Evolutionary conservation across 345 rosid species (phyloP).

Genomic region (Eucalyptus guilfoylei): DNA sequence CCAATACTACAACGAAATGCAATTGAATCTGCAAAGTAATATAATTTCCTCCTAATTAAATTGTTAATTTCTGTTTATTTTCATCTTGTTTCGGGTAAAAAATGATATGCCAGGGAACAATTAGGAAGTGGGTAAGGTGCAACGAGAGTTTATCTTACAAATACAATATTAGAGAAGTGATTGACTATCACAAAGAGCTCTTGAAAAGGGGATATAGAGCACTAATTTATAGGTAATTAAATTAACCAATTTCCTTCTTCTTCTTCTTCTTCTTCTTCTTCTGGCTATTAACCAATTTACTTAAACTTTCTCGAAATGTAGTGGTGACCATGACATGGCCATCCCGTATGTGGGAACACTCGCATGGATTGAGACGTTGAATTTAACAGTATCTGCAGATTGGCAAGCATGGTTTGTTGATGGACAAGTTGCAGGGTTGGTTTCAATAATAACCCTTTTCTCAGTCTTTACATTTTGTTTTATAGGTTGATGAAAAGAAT

Average conservation of each 20-base stretch:
- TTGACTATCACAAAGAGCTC: background rate
- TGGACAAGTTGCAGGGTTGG: background rate
- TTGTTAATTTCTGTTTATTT: background rate
- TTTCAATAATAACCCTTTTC: background rate
- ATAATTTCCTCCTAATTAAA: background rate
- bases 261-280: background rate
- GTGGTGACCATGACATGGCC: background rate
- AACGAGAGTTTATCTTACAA: background rate
- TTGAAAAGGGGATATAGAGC: background rate
- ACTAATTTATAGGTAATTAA: background rate
- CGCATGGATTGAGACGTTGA: background rate
- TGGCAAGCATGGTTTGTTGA: background rate
- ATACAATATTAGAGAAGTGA: background rate
- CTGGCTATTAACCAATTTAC: background rate
- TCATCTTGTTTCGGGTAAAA: background rate
- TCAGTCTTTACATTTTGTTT: background rate
- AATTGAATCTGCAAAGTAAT: background rate
- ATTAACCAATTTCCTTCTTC: background rate
- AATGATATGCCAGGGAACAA: background rate
- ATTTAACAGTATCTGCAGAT: background rate
- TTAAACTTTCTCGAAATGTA: background rate
- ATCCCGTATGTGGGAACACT: background rate
- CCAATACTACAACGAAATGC: background rate
- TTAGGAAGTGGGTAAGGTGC: background rate
- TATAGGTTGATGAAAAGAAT: background rate